Percentiles rank a stretch among this genome's conserved stretches.
These are phyloP conservation scores for Dryas drummondii DNA, from an alignment of 306 rosid genomes.

Conservation along the genomic window DNA sequence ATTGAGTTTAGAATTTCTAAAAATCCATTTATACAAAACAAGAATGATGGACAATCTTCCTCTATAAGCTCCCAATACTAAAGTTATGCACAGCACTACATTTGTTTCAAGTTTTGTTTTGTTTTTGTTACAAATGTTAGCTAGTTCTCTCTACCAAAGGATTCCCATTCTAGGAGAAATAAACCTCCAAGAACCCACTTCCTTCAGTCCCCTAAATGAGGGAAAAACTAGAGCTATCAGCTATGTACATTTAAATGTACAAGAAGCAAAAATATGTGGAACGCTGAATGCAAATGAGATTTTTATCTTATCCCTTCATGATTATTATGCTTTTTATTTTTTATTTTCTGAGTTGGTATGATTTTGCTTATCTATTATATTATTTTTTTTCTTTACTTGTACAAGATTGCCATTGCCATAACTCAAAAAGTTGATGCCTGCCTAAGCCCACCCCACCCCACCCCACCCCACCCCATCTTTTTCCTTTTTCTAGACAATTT, in stretches of 20 bases:
- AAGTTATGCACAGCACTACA: no score
- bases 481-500: constrained; percentile 45
- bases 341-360: constrained; percentile 14
- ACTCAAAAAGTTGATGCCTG: constrained; percentile 40
- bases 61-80: no score
- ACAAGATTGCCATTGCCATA: constrained; percentile 28
- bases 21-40: no score
- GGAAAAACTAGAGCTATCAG: no score
- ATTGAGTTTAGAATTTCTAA: no score
- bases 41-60: no score
- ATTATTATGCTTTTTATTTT: constrained; percentile 12
- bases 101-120: no score
- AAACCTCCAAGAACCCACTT: no score
- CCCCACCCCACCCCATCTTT: constrained; percentile 45
- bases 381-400: constrained; percentile 17
- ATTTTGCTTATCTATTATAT: background rate
- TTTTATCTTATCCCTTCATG: constrained; percentile 13
- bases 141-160: no score
- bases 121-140: no score
- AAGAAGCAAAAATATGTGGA: constrained; percentile 32
- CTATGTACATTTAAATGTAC: background rate
- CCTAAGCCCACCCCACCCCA: constrained; percentile 41
- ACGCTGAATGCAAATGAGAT: constrained; percentile 14
- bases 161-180: no score
- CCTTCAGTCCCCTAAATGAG: no score